These are phyloP conservation scores for Alternaria brassicicola DNA, from an alignment of 2,329 filamentous ascomycete genomes.

Conservation along the genomic window DNA sequence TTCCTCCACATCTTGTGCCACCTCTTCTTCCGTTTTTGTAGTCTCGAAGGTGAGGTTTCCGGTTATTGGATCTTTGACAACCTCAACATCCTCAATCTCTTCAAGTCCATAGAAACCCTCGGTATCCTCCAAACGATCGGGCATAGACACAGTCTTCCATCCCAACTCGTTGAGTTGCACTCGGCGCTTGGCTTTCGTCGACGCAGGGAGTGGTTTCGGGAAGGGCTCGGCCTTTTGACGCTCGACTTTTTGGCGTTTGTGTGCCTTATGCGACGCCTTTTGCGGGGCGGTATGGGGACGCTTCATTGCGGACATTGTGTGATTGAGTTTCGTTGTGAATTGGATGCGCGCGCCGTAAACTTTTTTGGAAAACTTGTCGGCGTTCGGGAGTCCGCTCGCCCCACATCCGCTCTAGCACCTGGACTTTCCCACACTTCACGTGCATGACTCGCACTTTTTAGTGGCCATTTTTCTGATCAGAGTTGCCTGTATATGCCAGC, in stretches of 20 bases:
- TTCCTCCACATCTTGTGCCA: constrained; percentile 30
- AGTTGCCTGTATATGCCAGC: too few species aligned
- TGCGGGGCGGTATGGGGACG: constrained; percentile 47
- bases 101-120: constrained; percentile 93
- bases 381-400: constrained; percentile 30
- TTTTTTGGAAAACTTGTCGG: constrained; percentile 33
- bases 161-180: constrained; percentile 59
- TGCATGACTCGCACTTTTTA: constrained; percentile 19
- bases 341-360: constrained; percentile 13
- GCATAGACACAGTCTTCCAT: constrained; percentile 70
- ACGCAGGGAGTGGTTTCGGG: constrained; percentile 12
- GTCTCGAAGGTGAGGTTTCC: constrained; percentile 55
- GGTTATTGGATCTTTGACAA: constrained; percentile 66
- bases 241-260: constrained; percentile 52
- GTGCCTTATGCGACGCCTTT: constrained; percentile 49
- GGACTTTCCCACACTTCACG: constrained; percentile 33
- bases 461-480: neutral
- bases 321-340: constrained; percentile 4
- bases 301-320: constrained; percentile 39
- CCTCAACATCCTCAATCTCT: constrained; percentile 87
- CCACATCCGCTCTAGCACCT: constrained; percentile 25
- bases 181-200: constrained; percentile 34
- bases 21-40: constrained; percentile 36
- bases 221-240: constrained; percentile 22
- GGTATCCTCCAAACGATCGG: constrained; percentile 83